Evolutionary conservation across 1,284 basidiomycete genomes (phyloP).

Genomic region (Volvariella surrecta): DNA sequence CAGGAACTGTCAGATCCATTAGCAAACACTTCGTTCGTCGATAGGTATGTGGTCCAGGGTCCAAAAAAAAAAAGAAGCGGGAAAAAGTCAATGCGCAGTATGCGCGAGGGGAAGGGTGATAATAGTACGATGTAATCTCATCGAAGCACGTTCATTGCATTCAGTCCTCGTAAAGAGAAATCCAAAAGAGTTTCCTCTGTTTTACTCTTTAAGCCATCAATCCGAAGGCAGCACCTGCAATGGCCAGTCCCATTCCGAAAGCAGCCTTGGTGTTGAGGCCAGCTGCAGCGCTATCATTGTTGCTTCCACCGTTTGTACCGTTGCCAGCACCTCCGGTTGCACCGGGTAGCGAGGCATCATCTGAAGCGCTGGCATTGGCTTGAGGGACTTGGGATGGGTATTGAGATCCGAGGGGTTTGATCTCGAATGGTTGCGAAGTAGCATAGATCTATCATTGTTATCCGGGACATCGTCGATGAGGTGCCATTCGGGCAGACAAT

Average conservation of each 20-base stretch:
- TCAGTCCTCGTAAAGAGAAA: too few relatives aligned
- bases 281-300: constrained; percentile 7
- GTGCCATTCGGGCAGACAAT: not conserved
- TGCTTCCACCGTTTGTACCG: not conserved
- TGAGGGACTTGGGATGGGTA: constrained; percentile 49
- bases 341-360: constrained; percentile 23
- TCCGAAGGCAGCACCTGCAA: constrained; percentile 20
- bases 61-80: too few relatives aligned
- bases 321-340: constrained; percentile 18
- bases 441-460: constrained; percentile 44
- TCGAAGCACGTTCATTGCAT: too few relatives aligned
- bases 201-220: constrained; percentile 17
- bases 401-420: constrained; percentile 51
- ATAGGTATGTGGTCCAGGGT: too few relatives aligned
- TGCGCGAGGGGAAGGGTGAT: too few relatives aligned
- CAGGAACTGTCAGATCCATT: too few relatives aligned
- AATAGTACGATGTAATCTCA: too few relatives aligned
- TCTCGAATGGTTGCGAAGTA: constrained; percentile 52
- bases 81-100: too few relatives aligned
- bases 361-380: constrained; percentile 16
- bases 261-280: constrained; percentile 16
- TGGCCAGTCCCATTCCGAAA: constrained; percentile 20
- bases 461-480: not conserved
- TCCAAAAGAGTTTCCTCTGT: too few relatives aligned
- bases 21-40: too few relatives aligned